A percentile compares a stretch with the other conserved stretches of the same genome.
phyloP scores from a whole-genome alignment of 352 stramenopile species.

The Phytopythium ostracodes region DNA sequence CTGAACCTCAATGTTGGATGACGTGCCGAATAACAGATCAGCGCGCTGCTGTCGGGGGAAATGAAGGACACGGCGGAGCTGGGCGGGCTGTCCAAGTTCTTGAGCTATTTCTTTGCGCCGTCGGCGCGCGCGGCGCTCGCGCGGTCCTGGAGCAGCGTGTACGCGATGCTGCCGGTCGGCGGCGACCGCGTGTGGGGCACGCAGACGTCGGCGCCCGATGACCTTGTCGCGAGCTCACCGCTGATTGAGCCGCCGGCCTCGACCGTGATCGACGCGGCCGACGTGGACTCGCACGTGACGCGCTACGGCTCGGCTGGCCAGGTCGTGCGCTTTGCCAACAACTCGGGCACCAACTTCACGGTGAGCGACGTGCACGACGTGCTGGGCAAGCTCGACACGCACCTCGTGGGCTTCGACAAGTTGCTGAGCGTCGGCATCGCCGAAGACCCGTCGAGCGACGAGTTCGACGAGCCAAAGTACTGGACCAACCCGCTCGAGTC shows the following conservation, averaged over 20 bases:
- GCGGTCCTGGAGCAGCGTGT: slow-evolving; percentile 81
- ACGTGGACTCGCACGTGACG: slow-evolving; percentile 40
- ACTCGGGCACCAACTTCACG: slow-evolving; percentile 52
- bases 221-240: slow-evolving; percentile 56
- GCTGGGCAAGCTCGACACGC: slow-evolving; percentile 40
- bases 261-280: slow-evolving; percentile 20
- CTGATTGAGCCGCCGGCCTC: slow-evolving; percentile 26
- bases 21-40: slow-evolving; percentile 26
- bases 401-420: slow-evolving; percentile 38
- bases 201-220: slow-evolving; percentile 46
- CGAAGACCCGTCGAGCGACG: slow-evolving; percentile 32
- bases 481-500: slow-evolving; percentile 89
- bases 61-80: slow-evolving; percentile 94
- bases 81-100: slow-evolving; percentile 78
- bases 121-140: slow-evolving; percentile 50
- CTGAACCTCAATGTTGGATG: neutral
- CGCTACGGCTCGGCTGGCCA: slow-evolving; percentile 45
- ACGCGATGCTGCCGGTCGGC: slow-evolving; percentile 91
- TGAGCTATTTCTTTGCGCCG: slow-evolving; percentile 76
- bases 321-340: slow-evolving; percentile 54
- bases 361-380: slow-evolving; percentile 38
- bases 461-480: slow-evolving; percentile 62
- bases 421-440: slow-evolving; percentile 43
- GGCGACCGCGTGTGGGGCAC: slow-evolving; percentile 88
- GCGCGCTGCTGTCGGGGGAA: slow-evolving; percentile 91